Conservation (phyloP, 345 rosid species). For the Melastoma malabathricum region DNA sequence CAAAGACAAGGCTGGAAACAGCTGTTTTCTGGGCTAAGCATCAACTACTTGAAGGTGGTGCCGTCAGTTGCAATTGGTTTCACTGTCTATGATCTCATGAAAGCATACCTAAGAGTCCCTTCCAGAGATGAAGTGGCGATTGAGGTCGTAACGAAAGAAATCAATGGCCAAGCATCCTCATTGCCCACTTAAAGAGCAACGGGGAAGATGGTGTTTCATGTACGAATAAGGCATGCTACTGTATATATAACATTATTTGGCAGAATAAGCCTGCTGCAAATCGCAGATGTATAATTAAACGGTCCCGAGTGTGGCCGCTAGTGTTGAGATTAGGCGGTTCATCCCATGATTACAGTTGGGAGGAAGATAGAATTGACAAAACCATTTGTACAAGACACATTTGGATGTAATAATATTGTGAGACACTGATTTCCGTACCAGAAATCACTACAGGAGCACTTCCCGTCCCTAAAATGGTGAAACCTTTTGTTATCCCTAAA, state of each 20-base stretch:
- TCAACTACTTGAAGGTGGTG: conserved; percentile 88
- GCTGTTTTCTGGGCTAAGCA: conserved; percentile 81
- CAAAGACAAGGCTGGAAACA: conserved; percentile 94
- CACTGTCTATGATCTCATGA: conserved; percentile 83
- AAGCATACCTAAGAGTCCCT: conserved; percentile 66
- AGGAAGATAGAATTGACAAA: too few relatives aligned
- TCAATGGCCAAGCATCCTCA: conserved; percentile 32
- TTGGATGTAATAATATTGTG: background rate
- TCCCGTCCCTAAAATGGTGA: conserved; percentile 50
- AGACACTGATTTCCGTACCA: conserved; percentile 19
- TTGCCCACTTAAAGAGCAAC: conserved; percentile 22
- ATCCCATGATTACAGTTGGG: too few relatives aligned
- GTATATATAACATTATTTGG: conserved; percentile 5
- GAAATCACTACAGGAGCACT: conserved; percentile 49
- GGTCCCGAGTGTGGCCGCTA: too few relatives aligned
- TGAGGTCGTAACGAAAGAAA: conserved; percentile 36
- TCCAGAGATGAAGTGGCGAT: conserved; percentile 49
- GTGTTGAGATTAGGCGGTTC: too few relatives aligned
- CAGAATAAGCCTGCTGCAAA: too few relatives aligned
- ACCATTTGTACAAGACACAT: too few relatives aligned
- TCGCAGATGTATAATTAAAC: too few relatives aligned
- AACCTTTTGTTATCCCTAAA: conserved; percentile 56
- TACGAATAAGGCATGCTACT: background rate
- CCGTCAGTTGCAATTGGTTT: conserved; percentile 94
- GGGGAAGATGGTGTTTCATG: background rate